phyloP scores from a whole-genome alignment of 768 basidiomycete species.

The Tulasnella sp. region DNA sequence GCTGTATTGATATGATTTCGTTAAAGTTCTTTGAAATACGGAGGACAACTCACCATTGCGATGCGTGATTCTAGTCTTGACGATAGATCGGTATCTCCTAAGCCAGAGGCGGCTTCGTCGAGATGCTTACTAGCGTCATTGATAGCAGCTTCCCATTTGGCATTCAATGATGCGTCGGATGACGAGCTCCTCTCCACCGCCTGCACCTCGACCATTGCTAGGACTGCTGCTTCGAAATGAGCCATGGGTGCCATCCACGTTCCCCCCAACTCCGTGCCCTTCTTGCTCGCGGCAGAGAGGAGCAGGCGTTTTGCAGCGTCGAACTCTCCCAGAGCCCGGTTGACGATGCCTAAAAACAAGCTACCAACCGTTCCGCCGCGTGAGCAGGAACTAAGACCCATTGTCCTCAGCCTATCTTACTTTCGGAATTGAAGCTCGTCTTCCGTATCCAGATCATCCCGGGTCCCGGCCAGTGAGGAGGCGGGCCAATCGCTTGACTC shows the following conservation, averaged over 20 bases:
- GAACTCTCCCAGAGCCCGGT: constrained; percentile 25
- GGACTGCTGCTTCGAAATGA: constrained; percentile 36
- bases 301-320: constrained; percentile 17
- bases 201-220: constrained; percentile 31
- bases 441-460: constrained; percentile 31
- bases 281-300: constrained; percentile 4
- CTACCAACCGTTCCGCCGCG: background rate
- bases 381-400: background rate
- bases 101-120: constrained; percentile 7
- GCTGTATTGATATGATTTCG: background rate
- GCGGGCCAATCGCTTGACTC: background rate
- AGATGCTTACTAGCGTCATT: constrained; percentile 22
- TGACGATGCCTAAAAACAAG: constrained; percentile 34
- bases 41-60: constrained; percentile 30
- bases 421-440: constrained; percentile 33
- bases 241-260: constrained; percentile 32
- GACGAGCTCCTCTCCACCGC: background rate
- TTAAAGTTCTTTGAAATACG: background rate
- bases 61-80: constrained; percentile 36
- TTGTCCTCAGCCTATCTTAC: constrained; percentile 12
- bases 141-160: constrained; percentile 28
- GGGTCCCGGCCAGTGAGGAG: background rate
- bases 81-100: constrained; percentile 32
- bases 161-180: constrained; percentile 1
- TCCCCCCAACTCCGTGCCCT: background rate